Conservation (phyloP, 2,329 filamentous ascomycete genomes). For the Pochonia chlamydosporia region DNA sequence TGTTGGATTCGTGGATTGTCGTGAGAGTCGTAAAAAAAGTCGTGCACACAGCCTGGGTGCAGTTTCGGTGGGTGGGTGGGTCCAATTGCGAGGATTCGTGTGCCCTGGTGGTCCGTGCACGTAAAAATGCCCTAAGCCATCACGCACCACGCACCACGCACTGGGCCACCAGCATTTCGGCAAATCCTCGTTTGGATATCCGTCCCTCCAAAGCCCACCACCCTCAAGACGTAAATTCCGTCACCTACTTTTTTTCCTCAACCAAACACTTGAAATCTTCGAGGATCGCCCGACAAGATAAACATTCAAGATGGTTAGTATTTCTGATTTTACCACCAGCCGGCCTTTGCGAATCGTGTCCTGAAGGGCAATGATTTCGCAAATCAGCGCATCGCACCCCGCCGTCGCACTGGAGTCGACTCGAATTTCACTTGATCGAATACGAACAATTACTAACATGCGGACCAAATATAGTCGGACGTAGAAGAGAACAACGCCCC, state of each 20-base stretch:
- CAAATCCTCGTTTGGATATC: conserved; percentile 27
- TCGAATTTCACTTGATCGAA: neutral
- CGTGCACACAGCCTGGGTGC: conserved; percentile 5
- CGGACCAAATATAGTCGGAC: conserved; percentile 68
- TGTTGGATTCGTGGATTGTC: neutral
- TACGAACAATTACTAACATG: conserved; percentile 9
- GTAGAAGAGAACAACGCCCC: conserved; percentile 97
- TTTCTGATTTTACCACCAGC: neutral
- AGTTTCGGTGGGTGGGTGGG: conserved; percentile 6
- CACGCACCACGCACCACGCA: conserved; percentile 22
- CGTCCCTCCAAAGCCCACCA: conserved; percentile 22
- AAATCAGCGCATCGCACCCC: neutral
- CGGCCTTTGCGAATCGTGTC: neutral
- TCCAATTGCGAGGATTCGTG: conserved; percentile 19
- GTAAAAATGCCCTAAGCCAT: conserved; percentile 38
- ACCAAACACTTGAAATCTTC: conserved; percentile 46
- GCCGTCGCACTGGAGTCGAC: neutral
- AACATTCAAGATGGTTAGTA: conserved; percentile 56
- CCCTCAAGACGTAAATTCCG: conserved; percentile 23
- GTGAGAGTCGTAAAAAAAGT: conserved; percentile 8
- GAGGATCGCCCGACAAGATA: conserved; percentile 61
- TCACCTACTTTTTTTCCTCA: conserved; percentile 18
- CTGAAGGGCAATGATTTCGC: neutral
- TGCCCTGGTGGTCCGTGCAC: conserved; percentile 37
- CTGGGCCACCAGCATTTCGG: conserved; percentile 27